Evolutionary conservation across 2,329 filamentous ascomycete species (phyloP), one percentile per base, ranked within the genome.

Genomic region (Sporothrix globosa): DNA sequence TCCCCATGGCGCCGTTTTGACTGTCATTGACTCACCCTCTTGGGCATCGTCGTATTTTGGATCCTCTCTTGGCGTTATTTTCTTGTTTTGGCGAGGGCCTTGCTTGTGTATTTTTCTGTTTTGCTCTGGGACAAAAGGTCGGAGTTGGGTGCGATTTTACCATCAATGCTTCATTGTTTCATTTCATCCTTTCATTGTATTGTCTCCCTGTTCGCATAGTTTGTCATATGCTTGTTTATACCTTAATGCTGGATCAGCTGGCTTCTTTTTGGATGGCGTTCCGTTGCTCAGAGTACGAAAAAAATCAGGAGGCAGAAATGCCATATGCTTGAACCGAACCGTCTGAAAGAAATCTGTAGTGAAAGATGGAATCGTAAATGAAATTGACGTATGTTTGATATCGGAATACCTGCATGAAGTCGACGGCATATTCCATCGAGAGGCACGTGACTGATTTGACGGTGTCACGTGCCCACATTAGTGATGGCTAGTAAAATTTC

Each of bases 111-210:
- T 52, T 52, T 30, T 66, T 19, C 27, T 52, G 5, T 34, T 66
- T 39, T 11, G 27, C 39, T 66, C 52, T 66, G 63, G 63, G 46
- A 66, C 63, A 66, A 66, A 66, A 66, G 52, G 63, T 52, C 46
- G 63, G 63, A 66, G 63, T 66, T 66, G 46, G 63, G 63, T 52
- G 63, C 63, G 52, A 52, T 9, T 39, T 41, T 50, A 27, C 50
- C 9, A 17, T 50, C 21, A 21, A 27, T 50, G 39, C n/a, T 44
- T 48, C 24, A 27, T 48, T 63, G 5, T 14, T 52, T 52, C 19
- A 46, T 66, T 52, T 21, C 9, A 50, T 50, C 19, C 19, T 66
- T 21, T 30, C 27, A 4, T 34, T 39, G 48, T 7, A 50, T 50
- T 21, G 21, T 53, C 13, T 66, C 14, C 17, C 46, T 66, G 46